A percentile compares a stretch with the other conserved stretches of the same genome.
phyloP scores from a whole-genome alignment of 495 filamentous ascomycete species.

The Aspergillus bertholletiae region DNA sequence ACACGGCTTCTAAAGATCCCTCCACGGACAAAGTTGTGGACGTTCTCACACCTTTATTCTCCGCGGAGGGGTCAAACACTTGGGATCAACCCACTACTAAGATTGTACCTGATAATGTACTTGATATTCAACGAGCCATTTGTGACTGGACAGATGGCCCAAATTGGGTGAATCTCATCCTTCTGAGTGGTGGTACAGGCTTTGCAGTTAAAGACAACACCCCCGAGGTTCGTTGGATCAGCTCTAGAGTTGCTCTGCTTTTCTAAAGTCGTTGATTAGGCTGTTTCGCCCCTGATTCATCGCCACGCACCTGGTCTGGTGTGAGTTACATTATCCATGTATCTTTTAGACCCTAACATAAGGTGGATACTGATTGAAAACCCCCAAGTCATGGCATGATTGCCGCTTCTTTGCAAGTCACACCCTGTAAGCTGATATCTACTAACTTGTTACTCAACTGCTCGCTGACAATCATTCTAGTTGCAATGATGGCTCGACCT shows the following conservation, averaged over 20 bases:
- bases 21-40: constrained; percentile 69
- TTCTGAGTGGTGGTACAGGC: constrained; percentile 90
- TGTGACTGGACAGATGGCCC: constrained; percentile 62
- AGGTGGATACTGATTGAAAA: constrained; percentile 24
- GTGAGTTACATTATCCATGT: constrained; percentile 42
- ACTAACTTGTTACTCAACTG: constrained; percentile 12
- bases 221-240: constrained; percentile 63
- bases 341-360: not conserved
- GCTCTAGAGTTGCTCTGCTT: not conserved
- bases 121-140: constrained; percentile 71
- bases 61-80: constrained; percentile 52
- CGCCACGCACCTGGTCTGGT: constrained; percentile 86
- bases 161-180: constrained; percentile 65
- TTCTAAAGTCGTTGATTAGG: constrained; percentile 44
- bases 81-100: constrained; percentile 67
- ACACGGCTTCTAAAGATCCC: constrained; percentile 83
- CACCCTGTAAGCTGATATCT: constrained; percentile 67
- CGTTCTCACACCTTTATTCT: constrained; percentile 64
- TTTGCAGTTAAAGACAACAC: constrained; percentile 88
- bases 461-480: constrained; percentile 39
- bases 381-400: constrained; percentile 84
- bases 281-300: constrained; percentile 75
- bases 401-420: constrained; percentile 75
- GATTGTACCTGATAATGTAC: constrained; percentile 78
- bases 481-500: constrained; percentile 96